These are phyloP conservation scores for Pythium insidiosum DNA, from an alignment of 352 stramenopile species.

Conservation along the genomic window DNA sequence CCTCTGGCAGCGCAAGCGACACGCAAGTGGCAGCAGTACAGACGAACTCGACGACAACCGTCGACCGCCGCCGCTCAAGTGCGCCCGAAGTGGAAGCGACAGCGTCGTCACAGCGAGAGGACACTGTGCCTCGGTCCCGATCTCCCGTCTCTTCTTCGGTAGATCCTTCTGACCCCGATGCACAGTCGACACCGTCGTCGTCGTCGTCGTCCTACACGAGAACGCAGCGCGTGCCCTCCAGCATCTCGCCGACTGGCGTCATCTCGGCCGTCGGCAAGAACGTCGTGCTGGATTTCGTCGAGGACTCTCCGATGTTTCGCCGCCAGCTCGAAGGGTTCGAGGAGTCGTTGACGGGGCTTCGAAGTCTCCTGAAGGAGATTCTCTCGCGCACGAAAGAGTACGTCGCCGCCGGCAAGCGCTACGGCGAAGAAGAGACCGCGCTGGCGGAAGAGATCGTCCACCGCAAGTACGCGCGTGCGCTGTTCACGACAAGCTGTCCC, in stretches of 20 bases:
- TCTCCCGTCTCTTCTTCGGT: background rate
- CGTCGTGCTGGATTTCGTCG: conserved; percentile 78
- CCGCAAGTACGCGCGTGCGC: conserved; percentile 68
- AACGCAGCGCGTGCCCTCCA: conserved; percentile 9
- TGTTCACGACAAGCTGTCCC: conserved; percentile 79
- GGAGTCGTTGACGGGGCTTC: conserved; percentile 57
- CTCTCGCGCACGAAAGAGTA: conserved; percentile 72
- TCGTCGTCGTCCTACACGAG: too few relatives aligned
- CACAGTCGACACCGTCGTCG: background rate
- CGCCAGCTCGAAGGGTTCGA: conserved; percentile 75
- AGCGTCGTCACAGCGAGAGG: too few relatives aligned
- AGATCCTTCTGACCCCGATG: background rate
- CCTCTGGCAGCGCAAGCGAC: background rate
- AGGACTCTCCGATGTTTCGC: conserved; percentile 84
- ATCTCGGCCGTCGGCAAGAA: conserved; percentile 49
- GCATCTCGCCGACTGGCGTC: conserved; percentile 19
- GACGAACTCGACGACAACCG: background rate
- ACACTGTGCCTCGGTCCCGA: too few relatives aligned
- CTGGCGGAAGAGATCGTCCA: conserved; percentile 67
- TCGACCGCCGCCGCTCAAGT: background rate
- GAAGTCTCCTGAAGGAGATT: conserved; percentile 62
- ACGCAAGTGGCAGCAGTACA: background rate
- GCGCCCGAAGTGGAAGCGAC: background rate
- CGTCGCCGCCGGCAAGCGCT: conserved; percentile 44
- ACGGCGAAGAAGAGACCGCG: conserved; percentile 60